Base-by-base conservation (phyloP, 108 stramenopile species). In the Heterococcus sp. region DNA sequence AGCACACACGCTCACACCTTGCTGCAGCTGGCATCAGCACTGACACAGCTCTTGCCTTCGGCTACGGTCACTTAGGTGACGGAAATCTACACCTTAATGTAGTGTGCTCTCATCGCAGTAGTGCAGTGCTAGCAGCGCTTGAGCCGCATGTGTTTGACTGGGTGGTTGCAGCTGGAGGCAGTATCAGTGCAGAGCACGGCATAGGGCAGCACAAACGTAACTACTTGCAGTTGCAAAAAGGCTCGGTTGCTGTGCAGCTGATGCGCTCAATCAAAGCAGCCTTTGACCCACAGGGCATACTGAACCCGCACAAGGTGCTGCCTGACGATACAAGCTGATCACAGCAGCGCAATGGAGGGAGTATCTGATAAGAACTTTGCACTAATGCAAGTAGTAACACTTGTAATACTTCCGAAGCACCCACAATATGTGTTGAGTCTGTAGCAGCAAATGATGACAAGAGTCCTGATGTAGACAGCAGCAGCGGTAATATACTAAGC, bases 171-270 rank as follows among this genome's bases (percentile, higher is more conserved):
- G 76, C 88, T 14, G 86, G 89, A n/a, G 97, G 97, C n/a, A 95
- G 94, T 70, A 94, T 99, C 32, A 94, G 93, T 31, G 98, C 98
- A 3, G 98, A 99, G 87, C 98, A 99, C 86, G 98, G 98, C 38
- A 79, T 99, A 46, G 98, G 98, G 29, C 93, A 95, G 88, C 87
- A 89, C 75, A 99, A 99, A 80, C 76, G 88, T 38, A 71, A 87
- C 31, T 88, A 82, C 71, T 65, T 95, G 29, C 28, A n/a, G 40
- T 21, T 71, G 65, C 74, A 67, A 38, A 74, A 85, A 35, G 8
- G 69, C 2, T 35, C 3, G 8, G 33, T 35, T 37, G 86, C 69
- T 38, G 2, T 89, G 31, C 69, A 2, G 3, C 38, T 83, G 26
- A 90, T 91, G 89, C 35, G 75, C 32, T 34, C n/a, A 11, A 30